phyloP scores from a whole-genome alignment of 2,329 filamentous ascomycete genomes.

The Sordariomycetes sp. region DNA sequence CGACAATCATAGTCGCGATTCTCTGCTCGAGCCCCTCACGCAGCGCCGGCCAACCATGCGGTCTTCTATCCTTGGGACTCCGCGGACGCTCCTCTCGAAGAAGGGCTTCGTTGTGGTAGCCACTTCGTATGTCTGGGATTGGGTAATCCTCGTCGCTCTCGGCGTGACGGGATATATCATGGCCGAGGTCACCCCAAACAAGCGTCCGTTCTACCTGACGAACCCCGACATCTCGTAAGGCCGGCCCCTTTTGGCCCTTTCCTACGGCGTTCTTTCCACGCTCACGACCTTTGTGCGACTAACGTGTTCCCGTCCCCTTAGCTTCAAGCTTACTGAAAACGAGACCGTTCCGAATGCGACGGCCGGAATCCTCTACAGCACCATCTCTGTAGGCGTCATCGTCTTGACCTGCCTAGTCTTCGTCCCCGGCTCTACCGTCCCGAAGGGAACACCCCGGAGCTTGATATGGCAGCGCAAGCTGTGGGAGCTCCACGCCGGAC shows the following conservation, averaged over 20 bases:
- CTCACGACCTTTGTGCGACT: background rate
- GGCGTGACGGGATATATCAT: conserved; percentile 46
- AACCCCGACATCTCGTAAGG: conserved; percentile 51
- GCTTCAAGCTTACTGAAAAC: conserved; percentile 54
- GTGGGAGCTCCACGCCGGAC: conserved; percentile 82
- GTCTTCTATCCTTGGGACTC: background rate
- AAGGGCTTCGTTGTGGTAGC: conserved; percentile 19
- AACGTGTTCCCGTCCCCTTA: conserved; percentile 12
- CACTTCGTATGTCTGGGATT: conserved; percentile 62
- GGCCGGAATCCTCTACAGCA: conserved; percentile 48
- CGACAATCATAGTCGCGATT: conserved; percentile 1
- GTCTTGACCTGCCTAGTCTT: conserved; percentile 54
- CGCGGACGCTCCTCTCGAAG: background rate
- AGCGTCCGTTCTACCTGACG: conserved; percentile 55
- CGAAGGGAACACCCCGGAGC: conserved; percentile 44
- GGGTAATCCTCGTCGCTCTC: conserved; percentile 51
- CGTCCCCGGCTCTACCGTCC: conserved; percentile 59
- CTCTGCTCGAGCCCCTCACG: conserved; percentile 3
- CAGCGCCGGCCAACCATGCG: background rate
- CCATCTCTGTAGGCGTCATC: conserved; percentile 55
- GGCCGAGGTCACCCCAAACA: conserved; percentile 46
- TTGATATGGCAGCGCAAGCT: conserved; percentile 69
- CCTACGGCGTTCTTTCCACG: background rate
- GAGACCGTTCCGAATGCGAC: conserved; percentile 63
- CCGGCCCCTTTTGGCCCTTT: background rate